Base-by-base conservation (phyloP, 2,329 filamentous ascomycete species). In the Coniochaeta hoffmannii region DNA sequence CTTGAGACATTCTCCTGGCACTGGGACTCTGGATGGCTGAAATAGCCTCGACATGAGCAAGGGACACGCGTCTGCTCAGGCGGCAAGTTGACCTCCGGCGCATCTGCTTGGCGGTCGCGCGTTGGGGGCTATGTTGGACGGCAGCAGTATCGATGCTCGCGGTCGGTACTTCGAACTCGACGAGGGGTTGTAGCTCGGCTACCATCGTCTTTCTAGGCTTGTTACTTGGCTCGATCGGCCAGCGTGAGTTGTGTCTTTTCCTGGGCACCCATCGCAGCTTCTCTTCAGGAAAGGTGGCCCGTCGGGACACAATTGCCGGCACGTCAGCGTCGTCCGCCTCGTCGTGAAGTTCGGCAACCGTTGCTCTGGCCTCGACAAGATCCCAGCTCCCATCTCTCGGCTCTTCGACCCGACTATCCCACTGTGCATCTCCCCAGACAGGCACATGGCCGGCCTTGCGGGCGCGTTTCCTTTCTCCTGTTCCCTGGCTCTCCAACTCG, bases 401-500 rank as follows among this genome's bases (percentile, higher is more conserved):
- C 11, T 56, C 17, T 14, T 58, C 44, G 2, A 46, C 50, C 15
- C 55, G 55, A 54, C 54, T 34, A 59, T 64, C 65, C 63, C 70
- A 75, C 19, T 52, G 56, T 34, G 64, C 66, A 30, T 66, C 63
- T 5, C 62, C 63, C 56, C 67, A 73, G 34, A 62, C 63, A 11
- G 69, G 66, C 57, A 72, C 65, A 44, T 68, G 59, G 15, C 56
- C 57, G 8, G 57, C 52, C 12, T 58, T 61, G n/a, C 69, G 66
- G 19, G 55, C 50, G 55, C 64, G 68, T 59, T 76, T 76, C 31
- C 73, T 65, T 22, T 65, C 38, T 0, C 65, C 68, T 2, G 55
- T 50, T 2, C 70, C 68, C 22, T 68, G 66, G 24, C 61, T 65
- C 15, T 67, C 63, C 5, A 75, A 62, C 57, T 76, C 73, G 5